A percentile compares a stretch with the other conserved stretches of the same genome.
These are phyloP conservation scores for Kurtzmaniella quercitrusa DNA, from an alignment of 1,139 yeast species.

Conservation along the genomic window DNA sequence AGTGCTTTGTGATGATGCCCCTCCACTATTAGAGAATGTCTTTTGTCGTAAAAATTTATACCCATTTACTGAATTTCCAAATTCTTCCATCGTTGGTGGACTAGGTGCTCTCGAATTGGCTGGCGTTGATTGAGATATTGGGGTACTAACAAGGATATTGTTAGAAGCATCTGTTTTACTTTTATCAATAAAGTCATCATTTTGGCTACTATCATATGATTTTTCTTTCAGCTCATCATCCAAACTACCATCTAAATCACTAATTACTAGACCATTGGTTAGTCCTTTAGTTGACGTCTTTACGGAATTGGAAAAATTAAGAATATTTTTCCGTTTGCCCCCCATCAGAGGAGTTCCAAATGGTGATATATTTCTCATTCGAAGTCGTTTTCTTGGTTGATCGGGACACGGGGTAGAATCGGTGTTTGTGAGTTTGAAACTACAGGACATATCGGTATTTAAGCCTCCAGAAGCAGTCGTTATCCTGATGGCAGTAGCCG, in stretches of 20 bases:
- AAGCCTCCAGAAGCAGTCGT: slow-evolving; percentile 6
- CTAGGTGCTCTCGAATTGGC: slow-evolving; percentile 28
- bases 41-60: slow-evolving; percentile 31
- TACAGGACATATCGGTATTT: slow-evolving; percentile 10
- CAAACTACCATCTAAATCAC: slow-evolving; percentile 3
- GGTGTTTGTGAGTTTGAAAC: slow-evolving; percentile 22
- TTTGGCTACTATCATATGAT: slow-evolving; percentile 4
- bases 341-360: slow-evolving; percentile 7
- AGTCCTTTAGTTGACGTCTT: slow-evolving; percentile 13
- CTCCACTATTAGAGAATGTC: slow-evolving; percentile 10
- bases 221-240: slow-evolving; percentile 11
- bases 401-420: slow-evolving; percentile 35
- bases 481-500: slow-evolving; percentile 3
- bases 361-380: slow-evolving; percentile 15
- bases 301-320: slow-evolving; percentile 23
- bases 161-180: slow-evolving; percentile 4
- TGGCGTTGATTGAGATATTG: slow-evolving; percentile 35
- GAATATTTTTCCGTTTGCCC: slow-evolving; percentile 13
- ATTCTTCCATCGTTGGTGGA: slow-evolving; percentile 21
- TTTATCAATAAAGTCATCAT: neutral
- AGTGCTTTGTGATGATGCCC: neutral
- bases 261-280: neutral
- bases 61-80: slow-evolving; percentile 28
- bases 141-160: slow-evolving; percentile 12
- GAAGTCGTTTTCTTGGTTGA: slow-evolving; percentile 27